phyloP scores from a whole-genome alignment of 1,284 basidiomycete genomes.

The Trametes versicolor region DNA sequence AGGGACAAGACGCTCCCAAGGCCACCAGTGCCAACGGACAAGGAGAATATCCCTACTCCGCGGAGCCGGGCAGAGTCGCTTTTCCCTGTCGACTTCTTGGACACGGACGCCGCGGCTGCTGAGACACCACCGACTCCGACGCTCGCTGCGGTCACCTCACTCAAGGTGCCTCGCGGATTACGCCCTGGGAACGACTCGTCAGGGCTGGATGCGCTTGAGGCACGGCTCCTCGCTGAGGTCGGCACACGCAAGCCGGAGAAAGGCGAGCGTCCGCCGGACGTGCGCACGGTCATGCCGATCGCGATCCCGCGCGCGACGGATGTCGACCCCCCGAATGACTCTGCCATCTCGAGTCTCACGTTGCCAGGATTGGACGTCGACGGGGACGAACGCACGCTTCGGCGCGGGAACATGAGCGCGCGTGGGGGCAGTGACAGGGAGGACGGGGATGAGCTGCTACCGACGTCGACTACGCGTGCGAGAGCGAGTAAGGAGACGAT shows the following conservation, averaged over 20 bases:
- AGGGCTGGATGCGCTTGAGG: constrained; percentile 72
- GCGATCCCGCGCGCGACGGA: constrained; percentile 48
- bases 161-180: constrained; percentile 45
- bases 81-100: constrained; percentile 38
- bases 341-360: constrained; percentile 78
- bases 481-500: constrained; percentile 26
- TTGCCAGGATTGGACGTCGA: constrained; percentile 56
- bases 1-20: constrained; percentile 68
- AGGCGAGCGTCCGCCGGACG: constrained; percentile 51
- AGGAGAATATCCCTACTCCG: constrained; percentile 19
- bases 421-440: constrained; percentile 42
- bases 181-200: constrained; percentile 39
- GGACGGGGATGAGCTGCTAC: constrained; percentile 5
- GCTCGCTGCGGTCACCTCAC: constrained; percentile 52
- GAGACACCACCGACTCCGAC: constrained; percentile 61
- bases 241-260: constrained; percentile 65
- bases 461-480: constrained; percentile 15
- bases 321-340: constrained; percentile 65
- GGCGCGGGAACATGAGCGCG: constrained; percentile 37
- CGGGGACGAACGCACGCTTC: constrained; percentile 39
- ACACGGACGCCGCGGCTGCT: constrained; percentile 16
- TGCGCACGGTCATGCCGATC: constrained; percentile 59
- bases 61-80: constrained; percentile 46
- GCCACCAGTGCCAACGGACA: constrained; percentile 48
- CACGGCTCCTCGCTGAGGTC: constrained; percentile 67